Conservation (phyloP, 192 early-diverging fungal species). For the Paraglomus brasilianum region DNA sequence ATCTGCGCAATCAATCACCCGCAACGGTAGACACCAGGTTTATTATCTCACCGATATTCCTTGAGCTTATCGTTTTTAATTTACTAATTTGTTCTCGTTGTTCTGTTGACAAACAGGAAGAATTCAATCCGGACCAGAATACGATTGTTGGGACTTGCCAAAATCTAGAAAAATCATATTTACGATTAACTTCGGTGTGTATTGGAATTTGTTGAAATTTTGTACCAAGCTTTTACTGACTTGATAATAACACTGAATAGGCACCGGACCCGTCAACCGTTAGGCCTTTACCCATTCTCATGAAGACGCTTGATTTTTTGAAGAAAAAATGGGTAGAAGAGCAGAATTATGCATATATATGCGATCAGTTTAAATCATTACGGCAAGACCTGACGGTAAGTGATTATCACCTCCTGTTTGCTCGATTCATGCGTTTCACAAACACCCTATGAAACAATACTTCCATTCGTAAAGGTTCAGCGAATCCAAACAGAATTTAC, state of each 20-base stretch:
- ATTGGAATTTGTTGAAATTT: background rate
- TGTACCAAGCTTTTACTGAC: conserved; percentile 3
- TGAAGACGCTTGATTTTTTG: conserved; percentile 74
- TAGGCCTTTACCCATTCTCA: conserved; percentile 78
- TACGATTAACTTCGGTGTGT: conserved; percentile 85
- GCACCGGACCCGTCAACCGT: conserved; percentile 94
- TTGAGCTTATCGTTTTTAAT: conserved; percentile 17
- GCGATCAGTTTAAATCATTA: conserved; percentile 95
- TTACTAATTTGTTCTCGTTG: background rate
- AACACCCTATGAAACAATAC: no score
- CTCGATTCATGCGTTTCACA: conserved; percentile 5
- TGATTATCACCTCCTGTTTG: background rate
- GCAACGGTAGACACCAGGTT: conserved; percentile 8
- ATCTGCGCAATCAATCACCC: conserved; percentile 12
- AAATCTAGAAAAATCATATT: conserved; percentile 87
- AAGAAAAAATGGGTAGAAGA: conserved; percentile 79
- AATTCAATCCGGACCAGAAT: conserved; percentile 21
- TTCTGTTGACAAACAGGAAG: background rate
- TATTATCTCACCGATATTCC: conserved; percentile 24
- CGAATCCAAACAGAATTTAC: conserved; percentile 92
- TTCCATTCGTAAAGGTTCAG: conserved; percentile 59
- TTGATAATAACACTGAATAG: conserved; percentile 32
- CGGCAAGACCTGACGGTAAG: conserved; percentile 93
- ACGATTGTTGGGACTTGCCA: conserved; percentile 86
- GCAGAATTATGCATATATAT: conserved; percentile 91